Conservation (phyloP, 768 basidiomycete genomes). For the Fomitopsis pulvina region DNA sequence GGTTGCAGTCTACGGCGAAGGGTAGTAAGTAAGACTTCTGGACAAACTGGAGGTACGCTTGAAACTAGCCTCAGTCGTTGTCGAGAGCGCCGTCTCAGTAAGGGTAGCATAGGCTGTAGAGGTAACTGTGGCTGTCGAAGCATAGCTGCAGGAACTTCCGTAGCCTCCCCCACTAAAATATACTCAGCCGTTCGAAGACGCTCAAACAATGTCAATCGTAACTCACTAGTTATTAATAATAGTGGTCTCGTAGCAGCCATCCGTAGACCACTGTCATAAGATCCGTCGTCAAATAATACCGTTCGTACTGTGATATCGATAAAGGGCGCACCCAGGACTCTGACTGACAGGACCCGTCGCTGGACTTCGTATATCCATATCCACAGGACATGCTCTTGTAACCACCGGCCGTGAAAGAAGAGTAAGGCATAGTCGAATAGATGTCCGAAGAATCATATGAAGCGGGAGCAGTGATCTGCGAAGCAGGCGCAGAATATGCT, state of each 20-base stretch:
- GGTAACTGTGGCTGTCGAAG: not conserved
- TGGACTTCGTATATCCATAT: constrained; percentile 56
- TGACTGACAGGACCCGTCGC: constrained; percentile 46
- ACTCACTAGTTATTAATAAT: constrained; percentile 43
- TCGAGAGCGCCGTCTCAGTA: constrained; percentile 2
- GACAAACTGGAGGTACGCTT: not conserved
- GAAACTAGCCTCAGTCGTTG: constrained; percentile 15
- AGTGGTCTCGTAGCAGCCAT: constrained; percentile 57
- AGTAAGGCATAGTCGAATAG: constrained; percentile 51
- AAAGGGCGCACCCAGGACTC: constrained; percentile 50
- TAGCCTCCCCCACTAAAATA: constrained; percentile 6
- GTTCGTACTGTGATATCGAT: constrained; percentile 1
- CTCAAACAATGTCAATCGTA: not conserved
- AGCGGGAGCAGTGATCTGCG: constrained; percentile 16
- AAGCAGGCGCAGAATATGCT: constrained; percentile 16
- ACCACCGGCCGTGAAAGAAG: constrained; percentile 52
- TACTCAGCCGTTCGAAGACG: not conserved
- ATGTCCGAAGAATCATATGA: constrained; percentile 15
- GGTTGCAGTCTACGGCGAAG: not conserved
- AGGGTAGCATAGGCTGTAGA: not conserved
- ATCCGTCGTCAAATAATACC: not conserved
- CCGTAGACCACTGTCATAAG: constrained; percentile 20
- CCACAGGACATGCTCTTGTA: constrained; percentile 64
- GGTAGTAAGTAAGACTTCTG: not conserved
- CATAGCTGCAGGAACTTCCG: constrained; percentile 14